These are phyloP conservation scores for Saccharomycopsis capsularis DNA, from an alignment of 805 yeast genomes.

Conservation along the genomic window DNA sequence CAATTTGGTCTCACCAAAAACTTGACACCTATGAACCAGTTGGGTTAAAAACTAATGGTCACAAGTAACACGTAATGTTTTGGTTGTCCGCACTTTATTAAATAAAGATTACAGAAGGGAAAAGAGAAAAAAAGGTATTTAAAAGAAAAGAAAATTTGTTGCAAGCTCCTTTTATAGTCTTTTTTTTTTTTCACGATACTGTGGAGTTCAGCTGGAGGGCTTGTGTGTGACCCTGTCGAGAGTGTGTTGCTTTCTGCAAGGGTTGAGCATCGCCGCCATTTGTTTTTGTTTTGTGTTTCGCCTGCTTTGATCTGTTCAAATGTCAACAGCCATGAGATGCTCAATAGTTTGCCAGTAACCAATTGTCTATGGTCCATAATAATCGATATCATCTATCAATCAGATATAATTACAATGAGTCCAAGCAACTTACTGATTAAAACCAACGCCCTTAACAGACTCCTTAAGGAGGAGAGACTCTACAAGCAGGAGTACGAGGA, in stretches of 20 bases:
- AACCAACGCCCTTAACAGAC: slow-evolving; percentile 57
- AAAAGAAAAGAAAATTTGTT: too few species aligned
- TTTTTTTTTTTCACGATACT: too few species aligned
- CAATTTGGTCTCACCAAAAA: slow-evolving; percentile 22
- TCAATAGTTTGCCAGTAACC: too few species aligned
- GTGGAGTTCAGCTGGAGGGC: too few species aligned
- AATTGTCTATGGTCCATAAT: not conserved
- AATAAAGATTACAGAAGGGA: slow-evolving; percentile 18
- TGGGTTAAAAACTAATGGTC: slow-evolving; percentile 4
- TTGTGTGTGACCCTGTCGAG: too few species aligned
- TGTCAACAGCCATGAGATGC: too few species aligned
- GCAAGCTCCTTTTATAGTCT: too few species aligned
- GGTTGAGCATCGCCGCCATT: not conserved
- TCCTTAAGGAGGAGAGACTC: slow-evolving; percentile 57
- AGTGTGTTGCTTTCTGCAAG: too few species aligned
- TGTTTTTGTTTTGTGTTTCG: not conserved
- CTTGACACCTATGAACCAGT: slow-evolving; percentile 21
- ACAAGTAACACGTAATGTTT: slow-evolving; percentile 22
- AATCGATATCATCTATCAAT: not conserved
- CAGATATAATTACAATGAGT: slow-evolving; percentile 9
- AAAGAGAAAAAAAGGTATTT: slow-evolving; percentile 1
- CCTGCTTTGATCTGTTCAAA: not conserved
- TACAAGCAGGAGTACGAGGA: slow-evolving; percentile 55
- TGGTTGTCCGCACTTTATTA: slow-evolving; percentile 23
- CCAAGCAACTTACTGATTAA: slow-evolving; percentile 48